Evolutionary conservation across 352 stramenopile genomes (phyloP), one percentile per base, ranked within the genome.

Genomic region (Phytophthora citrophthora): DNA sequence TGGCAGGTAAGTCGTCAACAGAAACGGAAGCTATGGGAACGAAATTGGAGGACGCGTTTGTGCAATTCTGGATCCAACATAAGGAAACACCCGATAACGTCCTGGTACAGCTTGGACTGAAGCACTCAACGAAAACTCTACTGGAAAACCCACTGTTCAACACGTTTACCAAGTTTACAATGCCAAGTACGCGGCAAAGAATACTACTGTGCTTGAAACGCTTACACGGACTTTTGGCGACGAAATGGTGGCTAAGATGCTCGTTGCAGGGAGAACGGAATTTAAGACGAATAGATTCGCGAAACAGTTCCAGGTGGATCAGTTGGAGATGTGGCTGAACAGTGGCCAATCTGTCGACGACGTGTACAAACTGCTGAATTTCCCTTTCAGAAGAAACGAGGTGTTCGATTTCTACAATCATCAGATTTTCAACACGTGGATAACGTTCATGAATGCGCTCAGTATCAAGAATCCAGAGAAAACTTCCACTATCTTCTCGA

Each of bases 131-230:
- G 2, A 9, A 38, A 23, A 39, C 12, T 0, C 7, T 50, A 31
- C 31, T 64, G 8, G 29, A 27, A 4, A 34, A 10, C 7, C 47
- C 47, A 5, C 13, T 65, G 15, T 7, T 59, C 1, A 41, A 16
- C 0, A 40, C 5, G 5, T 65, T 40, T 40, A 3, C 41, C 15
- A 48, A 47, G 8, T 65, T 26, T 60, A 47, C 23, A 59, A 53
- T 15, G 0, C 2, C 4, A 65, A 16, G n/a, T 48, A 49, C 16
- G 20, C 20, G 0, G 10, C 41, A 3, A 20, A 16, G 15, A 48
- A 65, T 29, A 43, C 15, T 1, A 59, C 47, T 13, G 26, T 43
- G 29, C 32, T 54, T 12, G 7, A 53, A 13, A 39, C 7, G 2
- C 15, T 66, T 4, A 53, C 29, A 6, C 24, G 6, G 1, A n/a